Evolutionary conservation across 805 yeast species (phyloP), one percentile per base, ranked within the genome.

Genomic region (Yarrowia phangngaensis): DNA sequence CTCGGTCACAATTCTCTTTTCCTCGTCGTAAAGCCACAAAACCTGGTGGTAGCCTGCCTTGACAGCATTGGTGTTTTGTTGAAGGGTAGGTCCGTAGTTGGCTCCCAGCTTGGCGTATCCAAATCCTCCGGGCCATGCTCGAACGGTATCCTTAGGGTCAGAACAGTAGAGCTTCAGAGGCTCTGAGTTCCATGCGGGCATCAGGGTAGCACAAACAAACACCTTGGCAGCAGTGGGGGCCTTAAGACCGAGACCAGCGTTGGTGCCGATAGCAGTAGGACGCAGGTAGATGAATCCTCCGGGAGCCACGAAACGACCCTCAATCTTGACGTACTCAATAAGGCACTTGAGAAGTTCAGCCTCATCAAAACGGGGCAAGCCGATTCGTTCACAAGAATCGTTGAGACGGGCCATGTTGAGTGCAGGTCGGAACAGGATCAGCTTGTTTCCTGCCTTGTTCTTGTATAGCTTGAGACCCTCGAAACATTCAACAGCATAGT

Each of bases 91-190:
- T 33, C 97, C 98, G 64, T 90, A 90, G 74, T 90, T 90, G 54
- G 95, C 97, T 68, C 98, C 98, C 60, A 90, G 78, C 70, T 90
- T 90, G 68, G 79, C 82, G 78, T 90, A 83, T 69, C 98, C 98
- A 60, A 80, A 88, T 67, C 97, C 98, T 62, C 95, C 95, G 65
- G 97, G 97, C 97, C 97, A 90, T 20, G 98, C 97, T 72, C 98
- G 84, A 22, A 89, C 89, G 45, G 95, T 95, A 32, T 97, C 96
- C 70, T 89, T 88, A 79, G 90, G 90, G 19, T 97, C 97, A n/a
- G 95, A 84, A 61, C 83, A 75, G 70, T 84, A 87, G 75, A 90
- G 90, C 23, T 97, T 97, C 45, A 97, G 97, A 24, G 90, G 97
- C 23, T 97, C 97, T 15, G 95, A 86, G 29, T 29, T 29, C 48